Conservation (phyloP, 2,329 filamentous ascomycete genomes). For the Cytospora paraplurivora region DNA sequence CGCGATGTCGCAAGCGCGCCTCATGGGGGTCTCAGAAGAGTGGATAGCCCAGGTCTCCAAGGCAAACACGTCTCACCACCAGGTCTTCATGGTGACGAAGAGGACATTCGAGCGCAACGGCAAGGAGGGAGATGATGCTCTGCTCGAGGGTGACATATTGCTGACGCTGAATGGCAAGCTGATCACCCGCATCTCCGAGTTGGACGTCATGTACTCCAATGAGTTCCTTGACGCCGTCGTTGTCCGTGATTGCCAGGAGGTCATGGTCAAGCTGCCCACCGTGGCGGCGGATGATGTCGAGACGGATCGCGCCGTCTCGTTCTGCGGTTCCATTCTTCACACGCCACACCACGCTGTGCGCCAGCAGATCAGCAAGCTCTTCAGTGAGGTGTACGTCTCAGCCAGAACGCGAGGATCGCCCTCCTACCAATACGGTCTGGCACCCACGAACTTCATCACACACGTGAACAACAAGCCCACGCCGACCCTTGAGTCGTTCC, state of each 20-base stretch:
- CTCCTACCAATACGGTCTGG: conserved; percentile 85
- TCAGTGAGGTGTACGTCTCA: conserved; percentile 95
- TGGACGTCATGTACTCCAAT: conserved; percentile 95
- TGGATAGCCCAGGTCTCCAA: conserved; percentile 84
- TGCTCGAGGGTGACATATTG: conserved; percentile 90
- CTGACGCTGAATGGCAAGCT: conserved; percentile 88
- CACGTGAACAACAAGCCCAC: conserved; percentile 90
- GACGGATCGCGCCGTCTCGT: conserved; percentile 87
- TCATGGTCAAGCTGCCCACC: conserved; percentile 76
- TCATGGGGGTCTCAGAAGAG: conserved; percentile 95
- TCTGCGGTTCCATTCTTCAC: conserved; percentile 93
- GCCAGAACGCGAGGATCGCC: conserved; percentile 82
- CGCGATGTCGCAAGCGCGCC: conserved; percentile 93
- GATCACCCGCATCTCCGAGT: conserved; percentile 88
- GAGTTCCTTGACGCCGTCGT: conserved; percentile 81
- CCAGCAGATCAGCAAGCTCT: conserved; percentile 95
- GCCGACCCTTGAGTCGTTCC: conserved; percentile 77
- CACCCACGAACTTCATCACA: conserved; percentile 96
- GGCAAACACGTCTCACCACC: conserved; percentile 88
- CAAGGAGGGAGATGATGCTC: conserved; percentile 52
- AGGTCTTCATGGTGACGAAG: conserved; percentile 98
- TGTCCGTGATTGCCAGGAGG: conserved; percentile 80
- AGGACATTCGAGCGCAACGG: conserved; percentile 59
- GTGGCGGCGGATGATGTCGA: conserved; percentile 89
- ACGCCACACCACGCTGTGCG: conserved; percentile 93